Percentiles rank a stretch among this genome's conserved stretches.
Evolutionary conservation across 2,329 filamentous ascomycete genomes (phyloP).

Genomic region (Eutypa lata): DNA sequence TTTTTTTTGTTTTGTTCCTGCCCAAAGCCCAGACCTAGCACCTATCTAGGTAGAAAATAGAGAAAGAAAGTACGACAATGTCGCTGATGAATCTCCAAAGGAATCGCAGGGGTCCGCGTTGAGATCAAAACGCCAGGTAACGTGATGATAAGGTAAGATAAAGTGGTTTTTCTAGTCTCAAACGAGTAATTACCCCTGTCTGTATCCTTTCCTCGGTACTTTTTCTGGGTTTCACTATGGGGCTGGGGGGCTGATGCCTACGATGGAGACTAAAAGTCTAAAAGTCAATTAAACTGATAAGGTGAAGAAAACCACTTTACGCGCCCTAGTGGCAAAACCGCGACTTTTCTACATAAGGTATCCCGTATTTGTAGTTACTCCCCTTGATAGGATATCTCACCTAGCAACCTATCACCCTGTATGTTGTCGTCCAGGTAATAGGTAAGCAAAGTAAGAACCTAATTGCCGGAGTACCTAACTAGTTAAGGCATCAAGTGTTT

Average conservation of each 20-base stretch:
- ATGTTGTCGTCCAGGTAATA: no score
- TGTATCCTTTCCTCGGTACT: not conserved
- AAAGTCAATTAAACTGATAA: constrained; percentile 2
- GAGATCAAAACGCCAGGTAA: not conserved
- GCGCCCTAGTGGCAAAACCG: constrained; percentile 1
- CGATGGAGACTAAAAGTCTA: no score
- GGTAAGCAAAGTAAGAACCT: no score
- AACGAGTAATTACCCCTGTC: not conserved
- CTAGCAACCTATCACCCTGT: no score
- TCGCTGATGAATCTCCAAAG: no score
- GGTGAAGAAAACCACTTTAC: not conserved
- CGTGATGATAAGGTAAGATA: not conserved
- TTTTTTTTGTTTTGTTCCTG: not conserved
- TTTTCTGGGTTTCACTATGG: no score
- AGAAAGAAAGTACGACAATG: not conserved
- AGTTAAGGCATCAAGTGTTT: no score
- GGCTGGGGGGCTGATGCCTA: no score
- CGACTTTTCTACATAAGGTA: no score
- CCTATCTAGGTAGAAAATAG: not conserved
- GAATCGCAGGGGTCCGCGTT: not conserved
- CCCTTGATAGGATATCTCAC: no score
- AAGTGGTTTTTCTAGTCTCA: not conserved
- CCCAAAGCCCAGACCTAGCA: not conserved
- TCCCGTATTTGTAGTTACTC: no score
- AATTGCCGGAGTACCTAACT: no score